A percentile compares a stretch with the other conserved stretches of the same genome.
phyloP scores from a whole-genome alignment of 2,329 filamentous ascomycete species.

The Hymenoscyphus fructigenus region DNA sequence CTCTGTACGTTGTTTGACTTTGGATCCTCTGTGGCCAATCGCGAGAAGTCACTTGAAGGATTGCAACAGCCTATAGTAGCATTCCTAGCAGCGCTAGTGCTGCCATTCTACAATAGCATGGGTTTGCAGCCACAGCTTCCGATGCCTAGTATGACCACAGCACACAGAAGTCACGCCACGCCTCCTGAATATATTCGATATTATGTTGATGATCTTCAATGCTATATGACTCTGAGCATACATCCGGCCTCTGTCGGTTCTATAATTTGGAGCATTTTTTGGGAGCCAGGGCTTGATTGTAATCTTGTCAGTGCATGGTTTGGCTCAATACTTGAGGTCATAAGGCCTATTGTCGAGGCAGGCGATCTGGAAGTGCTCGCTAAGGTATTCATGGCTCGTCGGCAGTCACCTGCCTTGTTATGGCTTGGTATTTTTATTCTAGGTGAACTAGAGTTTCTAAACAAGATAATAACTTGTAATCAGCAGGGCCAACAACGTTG shows the following conservation, averaged over 20 bases:
- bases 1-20: slow-evolving; percentile 14
- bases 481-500: neutral
- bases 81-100: slow-evolving; percentile 12
- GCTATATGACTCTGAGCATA: slow-evolving; percentile 17
- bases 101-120: slow-evolving; percentile 16
- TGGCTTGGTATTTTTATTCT: slow-evolving; percentile 14
- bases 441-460: slow-evolving; percentile 8
- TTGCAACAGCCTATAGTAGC: slow-evolving; percentile 14
- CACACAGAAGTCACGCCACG: neutral
- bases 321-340: slow-evolving; percentile 13
- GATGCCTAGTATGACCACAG: slow-evolving; percentile 9
- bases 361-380: slow-evolving; percentile 12
- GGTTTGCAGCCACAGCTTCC: slow-evolving; percentile 14
- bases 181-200: slow-evolving; percentile 12
- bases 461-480: slow-evolving; percentile 12
- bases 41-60: neutral
- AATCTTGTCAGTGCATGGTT: slow-evolving; percentile 18
- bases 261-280: slow-evolving; percentile 13
- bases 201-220: slow-evolving; percentile 16
- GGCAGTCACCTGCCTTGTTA: slow-evolving; percentile 9
- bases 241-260: slow-evolving; percentile 9
- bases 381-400: slow-evolving; percentile 13
- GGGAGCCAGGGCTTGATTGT: slow-evolving; percentile 11
- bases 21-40: neutral
- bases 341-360: slow-evolving; percentile 12